phyloP scores from a whole-genome alignment of 1,139 yeast genomes.

The Saccharomyces hybrid region DNA sequence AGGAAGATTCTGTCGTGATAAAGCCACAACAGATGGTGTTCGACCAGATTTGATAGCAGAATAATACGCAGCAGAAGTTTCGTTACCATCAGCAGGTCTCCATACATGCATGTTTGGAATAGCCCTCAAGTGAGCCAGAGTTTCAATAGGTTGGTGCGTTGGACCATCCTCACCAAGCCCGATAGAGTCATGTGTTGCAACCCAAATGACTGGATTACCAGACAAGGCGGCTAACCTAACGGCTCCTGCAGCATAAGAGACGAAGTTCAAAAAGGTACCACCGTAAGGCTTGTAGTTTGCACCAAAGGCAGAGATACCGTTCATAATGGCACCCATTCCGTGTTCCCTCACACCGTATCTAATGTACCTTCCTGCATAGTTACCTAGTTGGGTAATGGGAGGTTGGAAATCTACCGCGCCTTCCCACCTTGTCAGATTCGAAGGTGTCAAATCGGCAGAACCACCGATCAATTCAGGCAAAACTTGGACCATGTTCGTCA shows the following conservation, averaged over 20 bases:
- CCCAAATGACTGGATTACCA: constrained; percentile 90
- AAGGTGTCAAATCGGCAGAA: constrained; percentile 96
- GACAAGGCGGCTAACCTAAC: constrained; percentile 91
- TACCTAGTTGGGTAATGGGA: constrained; percentile 72
- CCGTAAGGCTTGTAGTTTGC: constrained; percentile 87
- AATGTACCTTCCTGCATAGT: constrained; percentile 86
- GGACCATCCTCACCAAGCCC: constrained; percentile 99
- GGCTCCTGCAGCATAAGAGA: constrained; percentile 97
- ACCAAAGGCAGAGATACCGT: constrained; percentile 95
- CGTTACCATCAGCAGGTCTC: constrained; percentile 99
- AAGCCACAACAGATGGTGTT: constrained; percentile 85
- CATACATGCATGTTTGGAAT: constrained; percentile 89
- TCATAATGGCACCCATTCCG: constrained; percentile 98
- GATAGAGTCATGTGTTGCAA: constrained; percentile 97
- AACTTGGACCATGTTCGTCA: constrained; percentile 52
- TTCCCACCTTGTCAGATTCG: constrained; percentile 88
- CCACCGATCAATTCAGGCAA: constrained; percentile 95
- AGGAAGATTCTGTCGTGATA: constrained; percentile 95
- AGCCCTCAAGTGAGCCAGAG: constrained; percentile 95
- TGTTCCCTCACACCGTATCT: constrained; percentile 99
- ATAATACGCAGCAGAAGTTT: constrained; percentile 92
- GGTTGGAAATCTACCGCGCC: constrained; percentile 92
- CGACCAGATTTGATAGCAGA: constrained; percentile 59
- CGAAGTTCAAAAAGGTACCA: constrained; percentile 97
- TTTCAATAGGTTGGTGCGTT: constrained; percentile 99